Evolutionary conservation across 257 asterid species (phyloP), one percentile per base, ranked within the genome.

Genomic region (Solanum chmielewskii): DNA sequence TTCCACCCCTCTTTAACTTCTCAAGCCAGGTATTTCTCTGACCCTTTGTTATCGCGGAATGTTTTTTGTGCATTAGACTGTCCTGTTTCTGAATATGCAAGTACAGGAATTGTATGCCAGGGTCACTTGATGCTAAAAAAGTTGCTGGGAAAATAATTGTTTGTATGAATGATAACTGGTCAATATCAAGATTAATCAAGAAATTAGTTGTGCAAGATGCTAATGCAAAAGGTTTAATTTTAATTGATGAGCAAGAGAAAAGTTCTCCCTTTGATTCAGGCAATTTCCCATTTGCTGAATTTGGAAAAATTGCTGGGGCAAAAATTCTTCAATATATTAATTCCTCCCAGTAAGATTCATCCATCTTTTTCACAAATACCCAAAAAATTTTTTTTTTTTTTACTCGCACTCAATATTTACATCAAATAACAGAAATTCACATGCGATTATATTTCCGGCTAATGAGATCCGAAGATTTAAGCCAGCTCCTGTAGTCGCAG

Each of bases 401-500:
- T 23, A 23, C 4, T 39, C 21, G 7, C 14, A 8, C n/a, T 77
- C 6, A 25, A 7, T 77, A 6, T 77, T 44, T 77, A 25, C 39
- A 14, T 1, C 1, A 42, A 45, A n/a, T 35, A 52, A 69, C 85
- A 94, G 98, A 89, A 91, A 89, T 68, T 95, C 98, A 59, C 73
- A 85, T 5, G 98, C 97, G 76, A 92, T 92, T 31, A 91, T 95
- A 87, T 93, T 93, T 88, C 85, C 94, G 37, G 42, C 97, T 60
- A 75, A 33, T 13, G 93, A 92, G 86, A 87, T 91, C 29, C 87
- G 69, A 42, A 84, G 83, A 21, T 27, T 85, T 49, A 94, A 83
- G 88, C 96, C 97, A 59, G 95, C 98, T 85, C 97, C 98, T 27
- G 86, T 91, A 18, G 95, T 95, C 13, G 98, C 98, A 44, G 85